A percentile compares a stretch with the other conserved stretches of the same genome.
These are phyloP conservation scores for Lichtheimia ornata DNA, from an alignment of 371 early-diverging fungal species.

Conservation along the genomic window DNA sequence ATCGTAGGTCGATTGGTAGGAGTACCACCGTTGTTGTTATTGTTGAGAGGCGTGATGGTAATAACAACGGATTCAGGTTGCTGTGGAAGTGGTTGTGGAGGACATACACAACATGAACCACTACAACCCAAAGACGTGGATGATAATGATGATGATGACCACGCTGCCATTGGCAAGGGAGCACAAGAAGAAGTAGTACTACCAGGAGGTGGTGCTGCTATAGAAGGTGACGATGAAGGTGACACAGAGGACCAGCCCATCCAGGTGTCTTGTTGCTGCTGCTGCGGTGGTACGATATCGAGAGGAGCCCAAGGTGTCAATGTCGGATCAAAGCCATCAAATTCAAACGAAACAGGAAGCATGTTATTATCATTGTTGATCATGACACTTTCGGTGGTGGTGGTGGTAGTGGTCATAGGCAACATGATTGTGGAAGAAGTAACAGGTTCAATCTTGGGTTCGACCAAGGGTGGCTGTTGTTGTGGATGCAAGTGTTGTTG, in stretches of 20 bases:
- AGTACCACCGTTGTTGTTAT: constrained; percentile 4
- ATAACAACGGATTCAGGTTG: constrained; percentile 46
- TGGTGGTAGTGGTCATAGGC: neutral
- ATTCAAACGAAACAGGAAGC: too few relatives aligned
- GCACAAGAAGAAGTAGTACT: neutral
- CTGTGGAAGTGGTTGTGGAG: neutral
- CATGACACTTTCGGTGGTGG: neutral
- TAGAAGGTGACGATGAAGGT: neutral
- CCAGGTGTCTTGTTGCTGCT: constrained; percentile 12
- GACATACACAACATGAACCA: constrained; percentile 22
- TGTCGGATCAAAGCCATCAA: neutral
- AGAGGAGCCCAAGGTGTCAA: neutral
- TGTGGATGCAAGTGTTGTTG: neutral
- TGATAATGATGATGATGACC: neutral
- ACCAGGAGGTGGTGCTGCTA: neutral
- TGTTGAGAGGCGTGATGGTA: constrained; percentile 41
- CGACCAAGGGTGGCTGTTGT: neutral
- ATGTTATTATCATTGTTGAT: neutral
- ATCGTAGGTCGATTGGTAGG: constrained; percentile 7
- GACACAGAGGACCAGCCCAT: too few relatives aligned
- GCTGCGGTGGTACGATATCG: neutral
- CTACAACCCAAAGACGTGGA: constrained; percentile 16
- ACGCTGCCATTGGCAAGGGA: too few relatives aligned
- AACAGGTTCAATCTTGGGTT: neutral
- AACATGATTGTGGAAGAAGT: neutral